phyloP scores from a whole-genome alignment of 2,329 filamentous ascomycete genomes.

The Parasarocladium wereldwijsianum region DNA sequence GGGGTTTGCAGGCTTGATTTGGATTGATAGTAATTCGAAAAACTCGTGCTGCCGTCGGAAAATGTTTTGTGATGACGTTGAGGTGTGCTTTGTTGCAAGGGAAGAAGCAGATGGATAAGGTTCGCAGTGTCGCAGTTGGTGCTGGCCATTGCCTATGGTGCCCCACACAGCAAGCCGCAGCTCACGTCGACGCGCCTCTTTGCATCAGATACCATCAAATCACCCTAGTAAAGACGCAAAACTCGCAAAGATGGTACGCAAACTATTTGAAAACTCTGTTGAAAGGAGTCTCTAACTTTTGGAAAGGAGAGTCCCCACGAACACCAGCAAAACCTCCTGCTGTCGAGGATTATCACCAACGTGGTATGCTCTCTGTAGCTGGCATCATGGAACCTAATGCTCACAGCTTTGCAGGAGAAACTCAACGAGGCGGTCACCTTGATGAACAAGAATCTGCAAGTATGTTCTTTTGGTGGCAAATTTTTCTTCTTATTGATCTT shows the following conservation, averaged over 20 bases:
- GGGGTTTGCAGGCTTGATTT: too few relatives aligned
- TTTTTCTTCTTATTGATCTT: background rate
- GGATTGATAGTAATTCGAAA: too few relatives aligned
- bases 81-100: background rate
- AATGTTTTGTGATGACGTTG: too few relatives aligned
- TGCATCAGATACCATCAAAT: conserved; percentile 23
- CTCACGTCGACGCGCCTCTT: conserved; percentile 1
- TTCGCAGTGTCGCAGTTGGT: conserved; percentile 1
- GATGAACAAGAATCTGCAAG: conserved; percentile 84
- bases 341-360: conserved; percentile 93
- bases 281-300: background rate
- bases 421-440: conserved; percentile 87
- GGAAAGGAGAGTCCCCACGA: conserved; percentile 84
- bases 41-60: too few relatives aligned
- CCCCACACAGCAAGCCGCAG: conserved; percentile 3
- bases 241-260: background rate
- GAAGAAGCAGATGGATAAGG: background rate
- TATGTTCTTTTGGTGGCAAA: conserved; percentile 16
- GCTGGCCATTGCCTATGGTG: background rate
- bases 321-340: conserved; percentile 85
- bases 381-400: background rate
- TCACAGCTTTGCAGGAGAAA: conserved; percentile 59
- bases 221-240: background rate
- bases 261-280: background rate
- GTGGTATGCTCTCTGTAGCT: conserved; percentile 50